A percentile compares a stretch with the other conserved stretches of the same genome.
Conservation (phyloP, 805 yeast species). For the Kodamaea neixiangensis region DNA sequence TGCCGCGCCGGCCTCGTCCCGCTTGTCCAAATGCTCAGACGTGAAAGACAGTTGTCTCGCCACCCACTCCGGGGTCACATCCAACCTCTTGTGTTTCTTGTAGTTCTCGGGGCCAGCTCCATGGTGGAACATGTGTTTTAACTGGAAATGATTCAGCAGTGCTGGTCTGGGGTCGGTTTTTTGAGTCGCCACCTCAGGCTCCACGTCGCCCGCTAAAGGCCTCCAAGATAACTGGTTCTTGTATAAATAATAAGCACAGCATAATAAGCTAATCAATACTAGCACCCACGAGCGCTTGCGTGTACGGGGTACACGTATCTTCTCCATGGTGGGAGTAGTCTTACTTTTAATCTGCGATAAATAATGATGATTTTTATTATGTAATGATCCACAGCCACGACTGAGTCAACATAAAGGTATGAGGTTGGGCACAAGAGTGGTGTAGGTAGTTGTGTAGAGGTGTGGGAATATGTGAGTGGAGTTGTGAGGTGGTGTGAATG, state of each 20-base stretch:
- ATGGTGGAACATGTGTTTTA: conserved; percentile 65
- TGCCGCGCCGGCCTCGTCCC: conserved; percentile 5
- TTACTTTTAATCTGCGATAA: conserved; percentile 4
- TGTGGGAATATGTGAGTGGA: background rate
- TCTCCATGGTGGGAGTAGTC: conserved; percentile 3
- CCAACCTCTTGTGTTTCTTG: conserved; percentile 49
- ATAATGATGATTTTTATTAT: conserved; percentile 1
- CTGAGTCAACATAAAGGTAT: too few species aligned
- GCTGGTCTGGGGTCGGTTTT: background rate
- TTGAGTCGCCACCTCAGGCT: background rate
- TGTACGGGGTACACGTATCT: background rate
- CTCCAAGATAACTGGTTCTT: background rate
- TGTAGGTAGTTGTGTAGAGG: background rate
- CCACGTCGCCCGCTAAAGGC: background rate
- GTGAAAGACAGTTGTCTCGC: conserved; percentile 12
- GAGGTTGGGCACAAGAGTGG: too few species aligned
- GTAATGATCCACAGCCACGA: conserved; percentile 3
- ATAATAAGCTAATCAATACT: background rate
- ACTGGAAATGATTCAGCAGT: conserved; percentile 19
- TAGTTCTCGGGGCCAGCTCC: conserved; percentile 47
- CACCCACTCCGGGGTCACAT: conserved; percentile 47
- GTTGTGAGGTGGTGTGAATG: too few species aligned
- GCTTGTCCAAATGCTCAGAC: background rate
- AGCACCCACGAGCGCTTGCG: conserved; percentile 1
- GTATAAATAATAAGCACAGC: background rate